These are phyloP conservation scores for Aurantiochytrium sp. DNA, from an alignment of 108 stramenopile genomes.

Conservation along the genomic window DNA sequence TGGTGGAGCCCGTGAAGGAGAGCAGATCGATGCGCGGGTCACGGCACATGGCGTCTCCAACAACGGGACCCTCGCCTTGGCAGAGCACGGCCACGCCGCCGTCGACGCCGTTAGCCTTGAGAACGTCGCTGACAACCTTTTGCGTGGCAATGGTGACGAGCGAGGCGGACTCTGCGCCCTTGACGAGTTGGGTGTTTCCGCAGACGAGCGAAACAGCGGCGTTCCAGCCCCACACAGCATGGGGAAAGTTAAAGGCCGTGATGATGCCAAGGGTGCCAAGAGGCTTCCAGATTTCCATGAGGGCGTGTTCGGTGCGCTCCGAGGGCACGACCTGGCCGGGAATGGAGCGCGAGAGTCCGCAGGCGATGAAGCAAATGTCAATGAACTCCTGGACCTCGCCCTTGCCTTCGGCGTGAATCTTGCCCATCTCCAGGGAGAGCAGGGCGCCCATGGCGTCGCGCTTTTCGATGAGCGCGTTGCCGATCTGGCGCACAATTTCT, in stretches of 20 bases:
- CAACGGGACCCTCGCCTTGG: conserved; percentile 17
- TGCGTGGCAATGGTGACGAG: conserved; percentile 27
- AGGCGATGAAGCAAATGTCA: conserved; percentile 43
- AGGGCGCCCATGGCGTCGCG: conserved; percentile 28
- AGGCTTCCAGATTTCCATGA: conserved; percentile 38
- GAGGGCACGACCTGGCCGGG: conserved; percentile 33
- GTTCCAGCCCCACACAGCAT: conserved; percentile 40
- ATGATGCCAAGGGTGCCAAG: conserved; percentile 35
- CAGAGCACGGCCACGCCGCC: conserved; percentile 15
- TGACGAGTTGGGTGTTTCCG: conserved; percentile 36
- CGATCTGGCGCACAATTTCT: conserved; percentile 43
- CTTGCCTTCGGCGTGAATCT: conserved; percentile 36
- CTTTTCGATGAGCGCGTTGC: conserved; percentile 29
- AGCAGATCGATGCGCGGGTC: conserved; percentile 30
- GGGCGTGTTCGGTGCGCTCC: conserved; percentile 29
- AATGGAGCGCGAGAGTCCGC: conserved; percentile 24
- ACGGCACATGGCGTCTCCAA: conserved; percentile 27
- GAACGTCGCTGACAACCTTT: conserved; percentile 29
- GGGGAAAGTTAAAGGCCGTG: conserved; percentile 43
- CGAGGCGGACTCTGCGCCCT: conserved; percentile 25
- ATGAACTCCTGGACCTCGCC: conserved; percentile 43
- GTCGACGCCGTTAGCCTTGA: conserved; percentile 18
- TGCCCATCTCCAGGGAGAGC: conserved; percentile 40
- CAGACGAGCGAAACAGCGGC: conserved; percentile 24
- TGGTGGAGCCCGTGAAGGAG: conserved; percentile 40